These are phyloP conservation scores for Linum trigynum DNA, from an alignment of 345 rosid species.

Conservation along the genomic window DNA sequence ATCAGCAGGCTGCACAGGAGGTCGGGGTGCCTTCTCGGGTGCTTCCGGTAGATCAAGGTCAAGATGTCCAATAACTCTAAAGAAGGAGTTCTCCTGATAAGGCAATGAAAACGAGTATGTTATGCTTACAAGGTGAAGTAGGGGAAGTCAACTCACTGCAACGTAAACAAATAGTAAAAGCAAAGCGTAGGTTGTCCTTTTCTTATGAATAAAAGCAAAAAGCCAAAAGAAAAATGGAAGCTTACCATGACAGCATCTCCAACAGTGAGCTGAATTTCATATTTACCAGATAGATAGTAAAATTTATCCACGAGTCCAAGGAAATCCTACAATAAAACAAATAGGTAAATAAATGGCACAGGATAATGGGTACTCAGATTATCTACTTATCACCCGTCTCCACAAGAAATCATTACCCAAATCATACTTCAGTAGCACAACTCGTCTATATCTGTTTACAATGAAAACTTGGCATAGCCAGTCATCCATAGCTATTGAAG, in stretches of 20 bases:
- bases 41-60: constrained; percentile 89
- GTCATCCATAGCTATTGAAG: no score
- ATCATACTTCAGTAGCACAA: no score
- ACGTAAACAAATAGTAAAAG: no score
- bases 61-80: constrained; percentile 52
- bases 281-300: constrained; percentile 83
- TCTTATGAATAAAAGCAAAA: not conserved
- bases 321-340: constrained; percentile 54
- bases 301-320: constrained; percentile 90
- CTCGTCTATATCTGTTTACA: no score
- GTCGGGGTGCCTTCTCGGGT: constrained; percentile 81
- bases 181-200: no score
- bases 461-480: no score
- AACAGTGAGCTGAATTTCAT: constrained; percentile 71
- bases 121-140: not conserved
- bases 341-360: constrained; percentile 5
- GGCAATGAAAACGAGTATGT: not conserved
- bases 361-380: not conserved
- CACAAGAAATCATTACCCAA: no score
- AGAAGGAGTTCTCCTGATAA: constrained; percentile 77
- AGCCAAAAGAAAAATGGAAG: constrained; percentile 3
- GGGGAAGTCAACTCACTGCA: not conserved
- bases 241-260: constrained; percentile 95
- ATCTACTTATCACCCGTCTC: not conserved
- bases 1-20: constrained; percentile 56